Evolutionary conservation across 352 stramenopile genomes (phyloP).

Genomic region (Globisporangium spinosum): DNA sequence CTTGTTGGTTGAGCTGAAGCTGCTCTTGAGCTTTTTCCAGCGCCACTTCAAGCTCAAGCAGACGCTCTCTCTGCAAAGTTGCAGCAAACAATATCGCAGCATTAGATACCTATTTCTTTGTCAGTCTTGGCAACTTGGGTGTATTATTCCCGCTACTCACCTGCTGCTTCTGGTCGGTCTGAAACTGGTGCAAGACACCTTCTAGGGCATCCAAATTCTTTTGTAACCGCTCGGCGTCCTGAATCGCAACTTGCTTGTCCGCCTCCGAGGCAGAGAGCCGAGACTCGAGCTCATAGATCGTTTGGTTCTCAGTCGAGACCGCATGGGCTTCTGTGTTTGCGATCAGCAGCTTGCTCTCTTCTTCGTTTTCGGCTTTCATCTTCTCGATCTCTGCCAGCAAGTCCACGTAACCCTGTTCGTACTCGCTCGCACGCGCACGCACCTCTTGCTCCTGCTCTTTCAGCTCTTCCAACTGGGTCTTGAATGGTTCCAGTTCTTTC

Average conservation of each 20-base stretch:
- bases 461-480: slow-evolving; percentile 34
- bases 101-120: not conserved
- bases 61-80: slow-evolving; percentile 31
- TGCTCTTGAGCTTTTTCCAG: slow-evolving; percentile 27
- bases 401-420: slow-evolving; percentile 64
- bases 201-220: slow-evolving; percentile 53
- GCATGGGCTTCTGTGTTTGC: slow-evolving; percentile 45
- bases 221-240: slow-evolving; percentile 57
- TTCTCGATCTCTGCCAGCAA: slow-evolving; percentile 51
- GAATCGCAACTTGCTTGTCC: slow-evolving; percentile 52
- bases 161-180: slow-evolving; percentile 52
- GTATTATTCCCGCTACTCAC: slow-evolving; percentile 2
- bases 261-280: slow-evolving; percentile 48
- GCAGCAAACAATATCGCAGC: not conserved
- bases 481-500: slow-evolving; percentile 26
- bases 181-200: slow-evolving; percentile 62
- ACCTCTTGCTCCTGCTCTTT: slow-evolving; percentile 37
- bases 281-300: slow-evolving; percentile 62
- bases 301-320: slow-evolving; percentile 47
- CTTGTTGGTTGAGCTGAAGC: slow-evolving; percentile 20
- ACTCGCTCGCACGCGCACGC: slow-evolving; percentile 44
- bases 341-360: slow-evolving; percentile 47
- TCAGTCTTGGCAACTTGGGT: not conserved
- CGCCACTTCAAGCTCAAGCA: slow-evolving; percentile 43
- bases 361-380: slow-evolving; percentile 38